These are phyloP conservation scores for Macrolepiota dolichaula DNA, from an alignment of 768 basidiomycete genomes.

Conservation along the genomic window DNA sequence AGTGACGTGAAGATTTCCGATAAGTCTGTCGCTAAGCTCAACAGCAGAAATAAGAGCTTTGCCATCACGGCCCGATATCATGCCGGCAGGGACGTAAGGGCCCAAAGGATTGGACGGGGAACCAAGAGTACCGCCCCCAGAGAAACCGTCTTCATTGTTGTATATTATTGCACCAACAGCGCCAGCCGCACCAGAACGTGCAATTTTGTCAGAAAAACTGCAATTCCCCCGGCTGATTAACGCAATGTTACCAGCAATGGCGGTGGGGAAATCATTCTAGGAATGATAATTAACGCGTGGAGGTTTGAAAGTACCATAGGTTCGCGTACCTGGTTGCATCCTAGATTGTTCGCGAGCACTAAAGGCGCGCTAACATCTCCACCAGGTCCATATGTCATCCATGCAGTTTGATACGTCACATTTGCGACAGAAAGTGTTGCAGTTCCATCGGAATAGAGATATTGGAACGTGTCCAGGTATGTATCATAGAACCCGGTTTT, in stretches of 20 bases:
- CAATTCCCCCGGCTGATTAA: conserved; percentile 27
- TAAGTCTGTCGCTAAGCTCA: conserved; percentile 18
- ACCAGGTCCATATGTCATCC: conserved; percentile 22
- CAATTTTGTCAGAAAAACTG: conserved; percentile 24
- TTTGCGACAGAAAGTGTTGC: conserved; percentile 18
- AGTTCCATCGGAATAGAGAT: conserved; percentile 23
- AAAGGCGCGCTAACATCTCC: conserved; percentile 24
- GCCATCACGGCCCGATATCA: conserved; percentile 23
- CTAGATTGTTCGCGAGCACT: conserved; percentile 21
- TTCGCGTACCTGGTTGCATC: conserved; percentile 20
- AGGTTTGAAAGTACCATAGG: not conserved
- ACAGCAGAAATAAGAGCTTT: conserved; percentile 21
- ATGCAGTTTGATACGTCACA: conserved; percentile 13
- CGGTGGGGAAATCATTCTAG: conserved; percentile 21
- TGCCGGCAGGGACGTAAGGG: conserved; percentile 22
- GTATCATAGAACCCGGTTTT: conserved; percentile 25
- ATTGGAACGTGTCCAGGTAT: conserved; percentile 24
- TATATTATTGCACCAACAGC: conserved; percentile 26
- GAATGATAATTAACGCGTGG: not conserved
- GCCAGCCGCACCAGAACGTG: conserved; percentile 22
- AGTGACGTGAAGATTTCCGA: conserved; percentile 22
- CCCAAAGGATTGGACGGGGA: conserved; percentile 19
- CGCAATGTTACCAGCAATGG: conserved; percentile 24
- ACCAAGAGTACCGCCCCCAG: conserved; percentile 23
- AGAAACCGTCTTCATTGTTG: conserved; percentile 24